These are phyloP conservation scores for Cryptosporidium viatorum DNA, from an alignment of 169 alveolate species.

Conservation along the genomic window DNA sequence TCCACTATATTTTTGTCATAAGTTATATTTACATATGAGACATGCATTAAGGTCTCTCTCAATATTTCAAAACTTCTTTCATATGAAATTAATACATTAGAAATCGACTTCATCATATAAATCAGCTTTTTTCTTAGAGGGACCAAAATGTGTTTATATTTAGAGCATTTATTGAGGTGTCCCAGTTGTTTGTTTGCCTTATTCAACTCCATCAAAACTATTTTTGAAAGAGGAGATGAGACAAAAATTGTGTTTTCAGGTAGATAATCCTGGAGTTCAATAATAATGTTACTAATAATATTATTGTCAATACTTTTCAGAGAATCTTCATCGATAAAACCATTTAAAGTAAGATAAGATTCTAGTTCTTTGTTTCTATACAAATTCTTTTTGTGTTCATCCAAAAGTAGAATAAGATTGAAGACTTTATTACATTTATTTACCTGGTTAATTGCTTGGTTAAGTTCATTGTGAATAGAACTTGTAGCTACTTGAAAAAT, in stretches of 20 bases:
- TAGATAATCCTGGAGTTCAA: constrained; percentile 28
- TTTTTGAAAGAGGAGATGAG: constrained; percentile 48
- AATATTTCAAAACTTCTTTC: constrained; percentile 21
- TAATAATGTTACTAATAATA: background rate
- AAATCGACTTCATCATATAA: constrained; percentile 23
- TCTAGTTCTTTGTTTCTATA: constrained; percentile 8
- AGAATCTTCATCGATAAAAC: background rate
- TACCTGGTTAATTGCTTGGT: background rate
- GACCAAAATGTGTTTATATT: constrained; percentile 17
- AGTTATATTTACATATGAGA: background rate
- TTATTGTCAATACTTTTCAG: background rate
- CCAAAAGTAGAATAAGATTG: constrained; percentile 27
- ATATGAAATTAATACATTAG: background rate
- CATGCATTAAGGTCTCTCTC: background rate
- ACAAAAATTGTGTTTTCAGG: constrained; percentile 40
- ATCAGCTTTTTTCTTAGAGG: constrained; percentile 32
- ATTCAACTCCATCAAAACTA: constrained; percentile 6
- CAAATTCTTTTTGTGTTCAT: background rate
- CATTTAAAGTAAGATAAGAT: background rate
- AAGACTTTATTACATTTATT: constrained; percentile 9
- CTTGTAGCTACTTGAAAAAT: constrained; percentile 1
- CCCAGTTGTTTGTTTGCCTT: background rate
- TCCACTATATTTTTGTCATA: constrained; percentile 9
- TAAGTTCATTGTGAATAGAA: constrained; percentile 14
- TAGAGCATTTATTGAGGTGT: background rate